Evolutionary conservation across 768 basidiomycete species (phyloP).

Genomic region (Strobilomyces confusus): DNA sequence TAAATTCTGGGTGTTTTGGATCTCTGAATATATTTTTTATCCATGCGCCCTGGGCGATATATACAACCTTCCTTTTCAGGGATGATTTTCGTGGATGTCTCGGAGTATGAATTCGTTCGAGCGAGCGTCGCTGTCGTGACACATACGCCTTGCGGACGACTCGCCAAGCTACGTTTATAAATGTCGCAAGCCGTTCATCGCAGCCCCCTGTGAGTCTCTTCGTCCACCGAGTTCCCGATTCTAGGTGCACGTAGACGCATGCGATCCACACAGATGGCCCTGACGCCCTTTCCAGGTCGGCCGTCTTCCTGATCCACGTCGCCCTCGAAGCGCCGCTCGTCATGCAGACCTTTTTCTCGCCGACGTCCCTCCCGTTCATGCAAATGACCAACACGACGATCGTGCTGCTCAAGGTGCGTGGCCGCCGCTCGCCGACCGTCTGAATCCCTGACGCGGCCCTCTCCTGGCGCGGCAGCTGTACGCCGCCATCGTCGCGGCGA

Average conservation of each 20-base stretch:
- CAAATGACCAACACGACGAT: conserved; percentile 81
- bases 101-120: conserved; percentile 20
- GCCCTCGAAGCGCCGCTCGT: conserved; percentile 76
- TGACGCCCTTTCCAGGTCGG: conserved; percentile 39
- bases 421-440: too few relatives aligned
- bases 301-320: conserved; percentile 74
- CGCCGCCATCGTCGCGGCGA: conserved; percentile 54
- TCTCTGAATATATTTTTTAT: not conserved
- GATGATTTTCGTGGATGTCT: conserved; percentile 25
- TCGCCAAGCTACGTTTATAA: not conserved
- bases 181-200: conserved; percentile 25
- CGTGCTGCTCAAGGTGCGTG: conserved; percentile 63
- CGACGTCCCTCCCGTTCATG: conserved; percentile 63
- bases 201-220: conserved; percentile 39
- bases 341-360: conserved; percentile 68
- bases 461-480: too few relatives aligned
- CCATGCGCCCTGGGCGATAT: not conserved
- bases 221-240: not conserved
- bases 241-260: not conserved
- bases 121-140: not conserved
- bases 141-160: not conserved
- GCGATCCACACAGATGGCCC: not conserved
- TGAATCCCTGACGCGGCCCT: too few relatives aligned
- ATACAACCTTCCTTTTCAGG: conserved; percentile 13
- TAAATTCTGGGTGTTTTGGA: not conserved